phyloP scores from a whole-genome alignment of 805 yeast species.

The Wickerhamiella brachini region DNA sequence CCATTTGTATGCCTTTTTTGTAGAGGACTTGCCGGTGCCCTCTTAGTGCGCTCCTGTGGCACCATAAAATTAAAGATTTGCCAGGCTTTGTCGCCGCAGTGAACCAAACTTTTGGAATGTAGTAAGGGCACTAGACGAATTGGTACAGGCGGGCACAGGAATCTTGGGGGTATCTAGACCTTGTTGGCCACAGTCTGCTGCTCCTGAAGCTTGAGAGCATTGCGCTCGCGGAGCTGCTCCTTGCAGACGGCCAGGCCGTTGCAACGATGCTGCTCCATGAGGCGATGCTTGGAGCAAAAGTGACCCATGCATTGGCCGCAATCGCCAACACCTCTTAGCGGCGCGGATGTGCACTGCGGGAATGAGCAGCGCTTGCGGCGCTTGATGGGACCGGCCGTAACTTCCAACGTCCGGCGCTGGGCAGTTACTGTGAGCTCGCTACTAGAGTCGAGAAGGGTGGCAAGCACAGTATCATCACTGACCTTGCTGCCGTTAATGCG shows the following conservation, averaged over 20 bases:
- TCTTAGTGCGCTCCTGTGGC: background rate
- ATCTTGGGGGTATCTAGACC: slow-evolving; percentile 27
- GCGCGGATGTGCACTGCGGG: slow-evolving; percentile 46
- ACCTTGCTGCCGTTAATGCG: slow-evolving; percentile 19
- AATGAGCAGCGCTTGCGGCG: slow-evolving; percentile 37
- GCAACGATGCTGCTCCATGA: slow-evolving; percentile 75
- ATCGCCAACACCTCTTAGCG: slow-evolving; percentile 58
- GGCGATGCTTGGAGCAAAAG: slow-evolving; percentile 75
- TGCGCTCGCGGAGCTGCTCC: slow-evolving; percentile 69
- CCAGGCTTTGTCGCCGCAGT: background rate
- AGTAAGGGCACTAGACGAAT: no score
- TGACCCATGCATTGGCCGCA: slow-evolving; percentile 75
- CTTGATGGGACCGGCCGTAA: slow-evolving; percentile 23
- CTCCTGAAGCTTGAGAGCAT: slow-evolving; percentile 67
- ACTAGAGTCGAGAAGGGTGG: slow-evolving; percentile 18
- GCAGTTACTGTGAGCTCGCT: slow-evolving; percentile 20
- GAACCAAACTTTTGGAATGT: background rate
- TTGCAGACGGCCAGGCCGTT: slow-evolving; percentile 66
- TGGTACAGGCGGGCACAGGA: background rate
- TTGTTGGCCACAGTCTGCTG: slow-evolving; percentile 74
- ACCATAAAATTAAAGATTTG: background rate
- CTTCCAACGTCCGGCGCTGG: slow-evolving; percentile 18
- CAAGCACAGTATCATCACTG: slow-evolving; percentile 21
- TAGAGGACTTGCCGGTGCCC: background rate
- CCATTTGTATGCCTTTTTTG: background rate